Evolutionary conservation across 2,329 filamentous ascomycete species (phyloP), one percentile per base, ranked within the genome.

Genomic region (Claviceps paspali): DNA sequence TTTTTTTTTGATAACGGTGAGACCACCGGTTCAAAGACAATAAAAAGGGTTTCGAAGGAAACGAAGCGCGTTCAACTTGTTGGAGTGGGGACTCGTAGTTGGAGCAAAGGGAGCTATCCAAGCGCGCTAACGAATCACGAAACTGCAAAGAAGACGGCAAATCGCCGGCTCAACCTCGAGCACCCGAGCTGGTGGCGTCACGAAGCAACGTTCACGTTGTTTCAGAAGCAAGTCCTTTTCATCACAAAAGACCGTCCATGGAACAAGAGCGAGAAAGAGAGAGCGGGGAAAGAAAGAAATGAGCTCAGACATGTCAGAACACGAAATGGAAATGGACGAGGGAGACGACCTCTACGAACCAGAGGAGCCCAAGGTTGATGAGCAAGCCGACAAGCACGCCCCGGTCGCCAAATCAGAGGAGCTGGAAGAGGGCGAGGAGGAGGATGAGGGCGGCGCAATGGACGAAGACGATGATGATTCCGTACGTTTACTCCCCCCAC

Each of bases 341-440:
- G 74, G 78, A 35, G 75, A 79, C 45, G 75, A 79, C 55, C 75
- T 79, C 49, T 79, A 79, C 51, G 69, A 68, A 40, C 67, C 70
- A 1, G 74, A 78, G 41, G 73, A 76, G 53, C 61, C 65, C 28
- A 60, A 60, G 35, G 49, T 52, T 5, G 21, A 22, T 15, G 52
- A 65, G 38, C 46, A 45, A 8, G 43, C 47, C 11, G 48, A 54
- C 7, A 50, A 52, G 14, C 50, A 52, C 45, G 52, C 47, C 41
- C 41, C 47, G 29, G 36, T 52, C 2, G 45, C 52, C 8, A 62
- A 61, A 23, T 55, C 65, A 35, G 72, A 73, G 29, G 73, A 76
- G 47, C 56, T 76, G 36, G 74, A 78, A 43, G 72, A 76, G 45
- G 75, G 73, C 17, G 74, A 78, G 46, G 74, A 77, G 45, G 73